Evolutionary conservation across 2,329 filamentous ascomycete species (phyloP).

Genomic region (Fusarium agapanthi): DNA sequence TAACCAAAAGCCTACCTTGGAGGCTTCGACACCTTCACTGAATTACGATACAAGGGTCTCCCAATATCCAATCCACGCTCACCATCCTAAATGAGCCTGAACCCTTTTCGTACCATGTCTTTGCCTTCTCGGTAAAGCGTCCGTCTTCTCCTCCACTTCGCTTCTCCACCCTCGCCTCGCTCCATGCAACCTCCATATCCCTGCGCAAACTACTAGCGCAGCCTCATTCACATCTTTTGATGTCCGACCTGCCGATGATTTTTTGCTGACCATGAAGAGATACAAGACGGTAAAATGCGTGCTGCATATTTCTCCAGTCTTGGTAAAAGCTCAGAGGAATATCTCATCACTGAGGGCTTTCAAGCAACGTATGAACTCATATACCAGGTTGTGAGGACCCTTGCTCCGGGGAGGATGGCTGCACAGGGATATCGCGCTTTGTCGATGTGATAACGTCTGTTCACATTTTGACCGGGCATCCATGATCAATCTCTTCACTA

Average conservation of each 20-base stretch:
- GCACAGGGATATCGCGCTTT: conserved; percentile 30
- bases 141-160: conserved; percentile 29
- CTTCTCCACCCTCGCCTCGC: conserved; percentile 28
- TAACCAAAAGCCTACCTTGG: not conserved
- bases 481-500: conserved; percentile 30
- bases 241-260: conserved; percentile 1
- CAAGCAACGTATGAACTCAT: not conserved
- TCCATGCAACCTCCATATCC: conserved; percentile 28
- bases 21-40: not conserved
- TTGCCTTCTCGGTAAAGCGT: conserved; percentile 35
- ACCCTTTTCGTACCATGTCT: conserved; percentile 31
- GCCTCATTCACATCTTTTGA: conserved; percentile 31
- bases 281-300: not conserved
- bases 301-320: not conserved
- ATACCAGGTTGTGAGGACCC: conserved; percentile 10
- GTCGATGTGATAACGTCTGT: conserved; percentile 29
- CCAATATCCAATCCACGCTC: conserved; percentile 13
- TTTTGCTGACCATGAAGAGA: not conserved
- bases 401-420: conserved; percentile 9
- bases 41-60: not conserved
- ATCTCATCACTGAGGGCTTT: not conserved
- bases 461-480: conserved; percentile 24
- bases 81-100: conserved; percentile 18
- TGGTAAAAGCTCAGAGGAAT: not conserved
- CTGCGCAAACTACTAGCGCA: conserved; percentile 34